Evolutionary conservation across 1,139 yeast species (phyloP).

Genomic region (Suhomyces bribrorum): DNA sequence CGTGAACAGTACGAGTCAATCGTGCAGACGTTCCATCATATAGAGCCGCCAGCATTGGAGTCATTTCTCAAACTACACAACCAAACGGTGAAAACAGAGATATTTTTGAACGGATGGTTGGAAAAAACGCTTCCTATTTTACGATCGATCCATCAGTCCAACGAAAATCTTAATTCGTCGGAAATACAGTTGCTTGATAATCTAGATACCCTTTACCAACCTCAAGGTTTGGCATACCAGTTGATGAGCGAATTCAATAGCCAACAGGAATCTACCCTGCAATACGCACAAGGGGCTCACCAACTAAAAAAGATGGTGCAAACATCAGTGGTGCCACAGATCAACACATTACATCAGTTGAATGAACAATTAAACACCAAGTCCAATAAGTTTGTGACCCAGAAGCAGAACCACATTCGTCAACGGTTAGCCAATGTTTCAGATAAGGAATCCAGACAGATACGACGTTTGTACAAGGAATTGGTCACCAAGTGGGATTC

Average conservation of each 20-base stretch:
- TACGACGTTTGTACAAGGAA: conserved; percentile 12
- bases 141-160: conserved; percentile 34
- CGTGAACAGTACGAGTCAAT: conserved; percentile 15
- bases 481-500: conserved; percentile 28
- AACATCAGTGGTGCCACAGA: conserved; percentile 11
- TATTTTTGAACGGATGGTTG: conserved; percentile 27
- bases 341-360: conserved; percentile 15
- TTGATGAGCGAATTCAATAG: conserved; percentile 20
- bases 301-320: conserved; percentile 13
- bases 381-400: conserved; percentile 4
- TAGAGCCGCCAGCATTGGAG: conserved; percentile 23
- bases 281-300: conserved; percentile 16
- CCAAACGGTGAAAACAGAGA: conserved; percentile 26
- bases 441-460: conserved; percentile 4
- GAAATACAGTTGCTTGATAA: conserved; percentile 31
- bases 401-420: conserved; percentile 12
- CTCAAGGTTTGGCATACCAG: conserved; percentile 14
- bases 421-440: conserved; percentile 15
- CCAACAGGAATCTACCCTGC: conserved; percentile 10
- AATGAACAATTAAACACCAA: conserved; percentile 5
- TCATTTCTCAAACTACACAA: conserved; percentile 23
- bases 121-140: conserved; percentile 33
- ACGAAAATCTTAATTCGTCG: conserved; percentile 28
- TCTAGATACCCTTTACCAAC: conserved; percentile 22
- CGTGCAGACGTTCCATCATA: conserved; percentile 14